Base-by-base conservation (phyloP, 2,329 filamentous ascomycete genomes). In the Grosmannia serpens region DNA sequence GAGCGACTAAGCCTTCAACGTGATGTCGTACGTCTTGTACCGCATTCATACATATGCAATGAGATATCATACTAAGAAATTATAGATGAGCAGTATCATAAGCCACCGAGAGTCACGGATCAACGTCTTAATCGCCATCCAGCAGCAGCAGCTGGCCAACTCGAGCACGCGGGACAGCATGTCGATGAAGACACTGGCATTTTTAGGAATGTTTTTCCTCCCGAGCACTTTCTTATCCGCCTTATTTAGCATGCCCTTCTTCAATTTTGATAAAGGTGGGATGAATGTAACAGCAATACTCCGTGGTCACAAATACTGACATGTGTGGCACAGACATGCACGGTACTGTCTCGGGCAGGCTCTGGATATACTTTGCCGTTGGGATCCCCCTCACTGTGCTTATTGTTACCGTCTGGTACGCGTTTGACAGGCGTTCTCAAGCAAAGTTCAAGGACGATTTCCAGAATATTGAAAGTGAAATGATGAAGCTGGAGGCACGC, bases 51-150 rank as follows among this genome's bases (percentile, higher is more conserved):
- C 26, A 11, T 15, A 2, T 49, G 24, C n/a, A 47, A 13, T 22
- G 15, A 29, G 26, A 50, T 44, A 17, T 15, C 20, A 6, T 44
- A 15, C 41, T 44, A 7, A 44, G 17, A 13, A 2, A 13, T 17
- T 33, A 15, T 41, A 70, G 70, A 64, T 71, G 29, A 67, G 69
- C 52, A 69, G 67, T 51, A 68, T 71, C 44, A 68, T 71, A 35
- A 65, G 66, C 2, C 70, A 71, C 58, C 66, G 67, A 58, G 70
- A 71, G 58, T 69, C 66, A 11, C 67, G 69, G 53, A 62, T 73
- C 1, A 70, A 68, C 46, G 65, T 71, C 22, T 62, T 70, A 53
- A 71, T 65, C 8, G 62, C 65, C 2, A 58, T 60, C 13, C 61
- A 65, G 38, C 65, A 67, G 52, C 62, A 61, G 17, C 62, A 59